Percentiles rank a stretch among this genome's conserved stretches.
phyloP scores from a whole-genome alignment of 306 rosid species.

The Herpetospermum pedunculosum region DNA sequence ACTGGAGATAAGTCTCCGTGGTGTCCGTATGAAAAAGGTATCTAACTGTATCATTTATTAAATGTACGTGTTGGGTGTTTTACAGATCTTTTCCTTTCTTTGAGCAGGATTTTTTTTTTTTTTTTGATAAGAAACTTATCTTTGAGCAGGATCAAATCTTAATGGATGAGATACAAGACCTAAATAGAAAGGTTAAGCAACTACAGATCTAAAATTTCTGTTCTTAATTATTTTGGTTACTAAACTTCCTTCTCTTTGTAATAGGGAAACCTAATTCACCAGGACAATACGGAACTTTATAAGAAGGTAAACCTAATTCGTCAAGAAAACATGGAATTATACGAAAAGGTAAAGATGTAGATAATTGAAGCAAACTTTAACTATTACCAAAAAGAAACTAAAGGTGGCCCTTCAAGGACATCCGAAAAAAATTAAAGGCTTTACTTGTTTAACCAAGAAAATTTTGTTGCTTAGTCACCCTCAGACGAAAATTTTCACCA shows the following conservation, averaged over 20 bases:
- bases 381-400: not conserved
- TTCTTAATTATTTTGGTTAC: not conserved
- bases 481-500: slow-evolving; percentile 18
- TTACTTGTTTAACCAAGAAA: not conserved
- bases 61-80: not conserved
- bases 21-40: slow-evolving; percentile 42
- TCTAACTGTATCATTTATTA: not conserved
- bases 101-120: slow-evolving; percentile 11
- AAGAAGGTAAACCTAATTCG: slow-evolving; percentile 58
- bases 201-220: slow-evolving; percentile 7
- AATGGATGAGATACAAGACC: slow-evolving; percentile 43
- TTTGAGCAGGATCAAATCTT: slow-evolving; percentile 11
- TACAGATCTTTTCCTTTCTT: not conserved
- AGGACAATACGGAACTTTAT: slow-evolving; percentile 58
- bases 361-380: slow-evolving; percentile 16
- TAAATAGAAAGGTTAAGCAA: slow-evolving; percentile 65
- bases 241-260: slow-evolving; percentile 11
- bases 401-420: not conserved
- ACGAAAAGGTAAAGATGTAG: slow-evolving; percentile 34
- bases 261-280: slow-evolving; percentile 74
- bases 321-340: slow-evolving; percentile 57
- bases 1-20: slow-evolving; percentile 64
- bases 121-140: too few species aligned
- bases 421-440: not conserved
- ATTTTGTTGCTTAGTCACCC: slow-evolving; percentile 21